Evolutionary conservation across 495 filamentous ascomycete species (phyloP).

Genomic region (Talaromyces borbonicus): DNA sequence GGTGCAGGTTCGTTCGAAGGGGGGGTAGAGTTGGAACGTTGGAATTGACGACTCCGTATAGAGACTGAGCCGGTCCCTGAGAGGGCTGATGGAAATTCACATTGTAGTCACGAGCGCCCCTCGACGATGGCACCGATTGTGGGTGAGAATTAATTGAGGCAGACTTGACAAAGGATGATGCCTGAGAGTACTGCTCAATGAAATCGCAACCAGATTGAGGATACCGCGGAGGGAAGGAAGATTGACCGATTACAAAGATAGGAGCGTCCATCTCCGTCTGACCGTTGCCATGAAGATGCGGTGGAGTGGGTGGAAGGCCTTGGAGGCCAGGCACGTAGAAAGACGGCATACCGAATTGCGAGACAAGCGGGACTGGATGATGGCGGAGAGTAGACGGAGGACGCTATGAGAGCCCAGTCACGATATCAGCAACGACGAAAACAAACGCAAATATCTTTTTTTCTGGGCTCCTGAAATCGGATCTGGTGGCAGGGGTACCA

Average conservation of each 20-base stretch:
- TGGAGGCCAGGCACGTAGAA: constrained; percentile 36
- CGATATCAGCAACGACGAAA: constrained; percentile 9
- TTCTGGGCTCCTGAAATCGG: background rate
- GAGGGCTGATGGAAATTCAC: constrained; percentile 13
- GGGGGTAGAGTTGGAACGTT: constrained; percentile 28
- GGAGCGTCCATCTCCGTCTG: constrained; percentile 31
- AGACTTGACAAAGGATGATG: constrained; percentile 32
- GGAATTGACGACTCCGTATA: constrained; percentile 29
- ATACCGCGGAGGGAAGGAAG: constrained; percentile 36
- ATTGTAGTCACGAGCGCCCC: constrained; percentile 22
- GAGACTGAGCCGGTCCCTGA: constrained; percentile 22
- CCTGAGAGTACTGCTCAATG: constrained; percentile 42
- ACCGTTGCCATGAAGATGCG: constrained; percentile 30
- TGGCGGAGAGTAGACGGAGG: constrained; percentile 29
- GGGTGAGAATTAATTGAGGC: constrained; percentile 29
- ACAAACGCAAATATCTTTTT: constrained; percentile 3
- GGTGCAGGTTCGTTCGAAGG: constrained; percentile 32
- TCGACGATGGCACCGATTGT: constrained; percentile 22
- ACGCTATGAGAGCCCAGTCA: constrained; percentile 10
- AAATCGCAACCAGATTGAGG: constrained; percentile 39
- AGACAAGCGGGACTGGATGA: constrained; percentile 25
- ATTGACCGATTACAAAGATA: constrained; percentile 30
- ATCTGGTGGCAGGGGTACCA: constrained; percentile 18
- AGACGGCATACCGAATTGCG: constrained; percentile 35
- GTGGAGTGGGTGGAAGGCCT: constrained; percentile 37